Evolutionary conservation across 257 asterid species (phyloP), one percentile per base, ranked within the genome.

Genomic region (Scutellaria barbata): DNA sequence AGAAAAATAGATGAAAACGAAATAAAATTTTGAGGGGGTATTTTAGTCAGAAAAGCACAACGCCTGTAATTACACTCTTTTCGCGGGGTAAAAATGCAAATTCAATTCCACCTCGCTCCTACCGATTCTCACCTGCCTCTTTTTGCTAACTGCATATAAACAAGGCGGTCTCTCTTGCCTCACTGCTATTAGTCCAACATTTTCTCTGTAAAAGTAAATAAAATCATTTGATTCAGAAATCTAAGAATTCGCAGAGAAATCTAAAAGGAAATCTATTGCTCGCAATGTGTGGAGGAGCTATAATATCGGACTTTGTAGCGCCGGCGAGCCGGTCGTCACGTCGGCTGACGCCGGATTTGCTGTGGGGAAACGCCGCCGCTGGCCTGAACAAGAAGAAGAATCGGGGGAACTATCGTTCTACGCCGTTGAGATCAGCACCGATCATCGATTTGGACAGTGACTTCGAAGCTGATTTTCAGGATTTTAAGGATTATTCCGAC

Each of bases 261-360:
- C 57, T 7, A 18, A n/a, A n/a, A 66, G 48, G 33, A 10, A 42
- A 39, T 41, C 3, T 1, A 3, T 22, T 33, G 59, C 12, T 62
- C 7, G 13, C 22, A 2, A 80, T 94, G 99, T 94, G 99, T 82
- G 97, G 97, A 7, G 99, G 99, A 71, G 92, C 99, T 8, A 86
- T 89, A 20, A 88, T 91, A 47, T 88, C 96, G 48, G 96, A 86
- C 10, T 63, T 78, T 9, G 66, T 66, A 56, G 75, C 82, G 75
- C 89, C 98, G 77, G 84, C 92, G 63, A 84, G 77, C 90, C 82
- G 87, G 52, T 64, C 89, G 41, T 87, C 96, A 18, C 85, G 88
- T 61, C 81, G 87, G 76, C 79, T 95, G 39, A 95, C 96, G 11
- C 88, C 96, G 35, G 90, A 91, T 5, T 68, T 95, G 79, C 87